Evolutionary conservation across 2,329 filamentous ascomycete species (phyloP).

Genomic region (Colletotrichum sidae): DNA sequence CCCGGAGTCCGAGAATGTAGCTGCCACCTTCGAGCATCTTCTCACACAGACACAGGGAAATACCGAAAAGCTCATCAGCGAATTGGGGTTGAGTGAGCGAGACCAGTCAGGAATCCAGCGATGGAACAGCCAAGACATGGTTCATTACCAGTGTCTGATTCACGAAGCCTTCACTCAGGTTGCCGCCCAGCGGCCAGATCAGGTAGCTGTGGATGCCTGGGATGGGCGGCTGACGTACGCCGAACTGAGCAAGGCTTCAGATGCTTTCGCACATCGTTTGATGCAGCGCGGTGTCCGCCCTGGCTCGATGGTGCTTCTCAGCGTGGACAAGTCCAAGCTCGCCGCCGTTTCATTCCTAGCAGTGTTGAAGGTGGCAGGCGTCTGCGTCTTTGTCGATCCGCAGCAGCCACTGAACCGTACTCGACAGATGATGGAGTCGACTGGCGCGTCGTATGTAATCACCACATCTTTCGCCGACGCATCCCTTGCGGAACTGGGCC

Average conservation of each 20-base stretch:
- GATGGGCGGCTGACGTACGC: slow-evolving; percentile 16
- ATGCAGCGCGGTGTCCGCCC: slow-evolving; percentile 40
- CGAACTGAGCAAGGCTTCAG: slow-evolving; percentile 23
- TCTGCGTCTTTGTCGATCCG: slow-evolving; percentile 38
- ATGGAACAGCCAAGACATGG: slow-evolving; percentile 1
- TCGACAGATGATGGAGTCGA: slow-evolving; percentile 10
- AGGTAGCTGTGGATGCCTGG: slow-evolving; percentile 15
- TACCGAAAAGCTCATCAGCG: background rate
- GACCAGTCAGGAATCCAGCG: slow-evolving; percentile 1
- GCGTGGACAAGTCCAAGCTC: slow-evolving; percentile 41
- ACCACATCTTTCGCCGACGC: background rate
- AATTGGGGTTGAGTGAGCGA: background rate
- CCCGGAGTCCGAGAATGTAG: slow-evolving; percentile 3
- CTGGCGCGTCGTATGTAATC: slow-evolving; percentile 9
- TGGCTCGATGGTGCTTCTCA: slow-evolving; percentile 47
- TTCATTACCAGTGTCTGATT: background rate
- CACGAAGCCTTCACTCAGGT: slow-evolving; percentile 4
- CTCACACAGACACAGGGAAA: background rate
- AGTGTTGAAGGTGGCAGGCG: slow-evolving; percentile 43
- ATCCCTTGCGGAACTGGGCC: background rate
- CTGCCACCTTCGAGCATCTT: slow-evolving; percentile 1
- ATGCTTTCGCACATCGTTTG: slow-evolving; percentile 1
- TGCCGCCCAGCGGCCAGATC: background rate
- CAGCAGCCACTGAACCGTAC: background rate
- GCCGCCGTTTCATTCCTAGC: slow-evolving; percentile 40